Evolutionary conservation across 257 asterid genomes (phyloP).

Genomic region (Mitragyna speciosa): DNA sequence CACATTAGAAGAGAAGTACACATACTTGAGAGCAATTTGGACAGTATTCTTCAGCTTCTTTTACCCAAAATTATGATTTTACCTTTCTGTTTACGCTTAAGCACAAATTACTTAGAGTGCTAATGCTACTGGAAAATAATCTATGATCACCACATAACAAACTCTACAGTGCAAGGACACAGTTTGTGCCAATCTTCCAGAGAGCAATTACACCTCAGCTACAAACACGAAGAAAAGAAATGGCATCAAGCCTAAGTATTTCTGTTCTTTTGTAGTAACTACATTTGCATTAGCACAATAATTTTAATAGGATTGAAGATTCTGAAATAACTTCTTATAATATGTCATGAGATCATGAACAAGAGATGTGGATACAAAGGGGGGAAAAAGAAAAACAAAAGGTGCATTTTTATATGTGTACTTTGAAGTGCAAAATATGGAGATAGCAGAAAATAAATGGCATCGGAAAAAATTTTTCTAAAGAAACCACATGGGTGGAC

Average conservation of each 20-base stretch:
- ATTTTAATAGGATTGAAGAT: neutral
- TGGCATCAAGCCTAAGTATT: neutral
- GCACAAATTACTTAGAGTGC: neutral
- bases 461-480: neutral
- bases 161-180: neutral
- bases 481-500: neutral
- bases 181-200: neutral
- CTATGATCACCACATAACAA: neutral
- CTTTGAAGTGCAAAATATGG: neutral
- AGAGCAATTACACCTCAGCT: neutral
- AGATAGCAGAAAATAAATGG: neutral
- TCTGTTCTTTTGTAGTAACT: neutral
- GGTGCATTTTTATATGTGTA: neutral
- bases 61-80: neutral
- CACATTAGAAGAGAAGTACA: neutral
- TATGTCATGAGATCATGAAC: neutral
- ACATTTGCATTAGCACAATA: neutral
- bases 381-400: neutral
- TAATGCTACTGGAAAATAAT: neutral
- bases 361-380: neutral
- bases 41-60: neutral
- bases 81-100: neutral
- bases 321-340: neutral
- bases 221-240: neutral
- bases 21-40: neutral